Evolutionary conservation across 2,329 filamentous ascomycete species (phyloP).

Genomic region (Pseudogymnoascus sp.): DNA sequence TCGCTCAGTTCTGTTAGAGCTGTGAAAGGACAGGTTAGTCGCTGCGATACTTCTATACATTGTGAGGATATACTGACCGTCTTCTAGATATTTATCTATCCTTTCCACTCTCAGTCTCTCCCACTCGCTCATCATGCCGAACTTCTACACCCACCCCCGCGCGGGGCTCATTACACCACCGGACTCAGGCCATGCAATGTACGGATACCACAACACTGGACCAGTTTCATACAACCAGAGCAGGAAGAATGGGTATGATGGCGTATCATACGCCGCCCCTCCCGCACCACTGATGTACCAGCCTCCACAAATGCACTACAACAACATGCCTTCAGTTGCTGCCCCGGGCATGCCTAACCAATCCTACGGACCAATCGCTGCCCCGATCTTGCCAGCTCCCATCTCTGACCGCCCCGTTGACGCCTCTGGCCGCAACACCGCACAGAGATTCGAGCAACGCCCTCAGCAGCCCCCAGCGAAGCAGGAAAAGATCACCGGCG

Average conservation of each 20-base stretch:
- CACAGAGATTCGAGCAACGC: slow-evolving; percentile 23
- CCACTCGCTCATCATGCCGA: slow-evolving; percentile 38
- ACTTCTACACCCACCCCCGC: slow-evolving; percentile 39
- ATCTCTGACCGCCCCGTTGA: slow-evolving; percentile 31
- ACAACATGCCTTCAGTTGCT: slow-evolving; percentile 29
- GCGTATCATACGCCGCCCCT: slow-evolving; percentile 35
- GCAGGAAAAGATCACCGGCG: slow-evolving; percentile 35
- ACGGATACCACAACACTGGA: slow-evolving; percentile 33
- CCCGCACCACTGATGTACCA: slow-evolving; percentile 21
- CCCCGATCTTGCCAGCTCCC: slow-evolving; percentile 34
- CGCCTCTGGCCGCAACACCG: slow-evolving; percentile 32
- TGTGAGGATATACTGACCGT: not conserved
- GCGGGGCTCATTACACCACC: slow-evolving; percentile 41
- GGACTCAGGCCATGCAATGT: slow-evolving; percentile 27
- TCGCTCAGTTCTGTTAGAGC: slow-evolving; percentile 15
- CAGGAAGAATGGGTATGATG: slow-evolving; percentile 22
- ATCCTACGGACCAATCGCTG: slow-evolving; percentile 37
- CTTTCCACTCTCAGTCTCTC: slow-evolving; percentile 13
- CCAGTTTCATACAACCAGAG: slow-evolving; percentile 23
- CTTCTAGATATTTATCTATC: slow-evolving; percentile 8
- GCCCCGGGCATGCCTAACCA: slow-evolving; percentile 26
- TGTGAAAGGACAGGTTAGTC: slow-evolving; percentile 13
- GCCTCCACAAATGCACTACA: slow-evolving; percentile 23
- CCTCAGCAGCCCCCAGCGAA: slow-evolving; percentile 33
- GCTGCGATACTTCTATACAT: no score